Percentiles rank a stretch among this genome's conserved stretches.
Evolutionary conservation across 768 basidiomycete genomes (phyloP).

Genomic region (Sistotremastrum niveocremeum): DNA sequence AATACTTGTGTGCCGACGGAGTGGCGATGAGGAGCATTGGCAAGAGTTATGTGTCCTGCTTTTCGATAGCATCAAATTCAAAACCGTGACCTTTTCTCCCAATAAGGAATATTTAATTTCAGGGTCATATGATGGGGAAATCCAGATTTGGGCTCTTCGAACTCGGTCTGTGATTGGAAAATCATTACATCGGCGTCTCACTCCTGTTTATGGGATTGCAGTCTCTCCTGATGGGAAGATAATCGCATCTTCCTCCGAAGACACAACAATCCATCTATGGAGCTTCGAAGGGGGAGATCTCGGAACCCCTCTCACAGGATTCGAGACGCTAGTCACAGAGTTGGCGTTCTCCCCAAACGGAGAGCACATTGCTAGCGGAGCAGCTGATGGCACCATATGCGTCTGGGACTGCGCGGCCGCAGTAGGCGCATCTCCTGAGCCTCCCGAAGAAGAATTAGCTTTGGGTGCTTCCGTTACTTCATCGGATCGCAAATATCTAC

Average conservation of each 20-base stretch:
- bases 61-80: no score
- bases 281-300: no score
- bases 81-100: conserved; percentile 10
- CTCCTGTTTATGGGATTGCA: neutral
- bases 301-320: no score
- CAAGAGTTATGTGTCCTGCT: neutral
- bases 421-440: no score
- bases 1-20: conserved; percentile 8
- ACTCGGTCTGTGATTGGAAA: conserved; percentile 7
- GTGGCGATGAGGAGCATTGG: conserved; percentile 5
- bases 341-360: conserved; percentile 9
- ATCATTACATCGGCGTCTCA: conserved; percentile 11
- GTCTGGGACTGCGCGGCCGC: neutral
- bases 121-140: conserved; percentile 2
- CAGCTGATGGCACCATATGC: neutral
- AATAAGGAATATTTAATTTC: conserved; percentile 5
- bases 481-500: no score
- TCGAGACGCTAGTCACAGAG: neutral
- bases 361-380: neutral
- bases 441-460: no score
- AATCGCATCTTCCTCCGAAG: no score
- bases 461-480: no score
- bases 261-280: no score
- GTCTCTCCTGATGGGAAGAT: conserved; percentile 1
- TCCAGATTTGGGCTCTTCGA: conserved; percentile 3